Conservation (phyloP, 78 protist genomes). For the Dictyostelium purpureum region DNA sequence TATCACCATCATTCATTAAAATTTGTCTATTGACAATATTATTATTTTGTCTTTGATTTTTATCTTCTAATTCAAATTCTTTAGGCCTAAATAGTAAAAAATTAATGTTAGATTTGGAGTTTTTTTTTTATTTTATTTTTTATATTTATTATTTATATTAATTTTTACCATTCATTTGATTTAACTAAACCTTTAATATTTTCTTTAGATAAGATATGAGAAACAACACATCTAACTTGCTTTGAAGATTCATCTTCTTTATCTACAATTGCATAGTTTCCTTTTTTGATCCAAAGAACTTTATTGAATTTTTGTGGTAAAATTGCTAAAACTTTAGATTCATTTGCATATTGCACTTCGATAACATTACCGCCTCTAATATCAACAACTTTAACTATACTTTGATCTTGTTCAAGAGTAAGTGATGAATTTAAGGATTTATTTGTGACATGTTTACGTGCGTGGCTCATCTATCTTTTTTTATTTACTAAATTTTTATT, state of each 20-base stretch:
- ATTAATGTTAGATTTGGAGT: not conserved
- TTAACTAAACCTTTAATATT: conserved; percentile 45
- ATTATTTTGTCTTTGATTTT: not conserved
- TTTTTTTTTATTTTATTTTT: not conserved
- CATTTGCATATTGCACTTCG: conserved; percentile 56
- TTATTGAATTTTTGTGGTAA: conserved; percentile 56
- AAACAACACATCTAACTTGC: conserved; percentile 16
- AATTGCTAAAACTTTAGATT: conserved; percentile 1
- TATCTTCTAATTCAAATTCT: conserved; percentile 33
- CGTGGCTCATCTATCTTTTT: conserved; percentile 78
- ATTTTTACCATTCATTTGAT: conserved; percentile 27
- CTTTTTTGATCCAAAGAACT: conserved; percentile 54
- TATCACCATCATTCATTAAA: not conserved
- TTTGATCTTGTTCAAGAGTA: conserved; percentile 1
- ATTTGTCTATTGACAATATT: not conserved
- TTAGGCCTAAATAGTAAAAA: conserved; percentile 53
- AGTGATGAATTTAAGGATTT: conserved; percentile 23
- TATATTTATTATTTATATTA: not conserved
- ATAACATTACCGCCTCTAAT: conserved; percentile 57
- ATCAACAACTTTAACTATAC: conserved; percentile 39
- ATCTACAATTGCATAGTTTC: conserved; percentile 69
- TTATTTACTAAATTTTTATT: too few species aligned
- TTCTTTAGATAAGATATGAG: conserved; percentile 20
- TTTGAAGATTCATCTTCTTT: conserved; percentile 3
- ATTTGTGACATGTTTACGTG: conserved; percentile 72